Percentiles rank a stretch among this genome's conserved stretches.
Conservation (phyloP, 495 filamentous ascomycete species). For the Lophium mytilinum region DNA sequence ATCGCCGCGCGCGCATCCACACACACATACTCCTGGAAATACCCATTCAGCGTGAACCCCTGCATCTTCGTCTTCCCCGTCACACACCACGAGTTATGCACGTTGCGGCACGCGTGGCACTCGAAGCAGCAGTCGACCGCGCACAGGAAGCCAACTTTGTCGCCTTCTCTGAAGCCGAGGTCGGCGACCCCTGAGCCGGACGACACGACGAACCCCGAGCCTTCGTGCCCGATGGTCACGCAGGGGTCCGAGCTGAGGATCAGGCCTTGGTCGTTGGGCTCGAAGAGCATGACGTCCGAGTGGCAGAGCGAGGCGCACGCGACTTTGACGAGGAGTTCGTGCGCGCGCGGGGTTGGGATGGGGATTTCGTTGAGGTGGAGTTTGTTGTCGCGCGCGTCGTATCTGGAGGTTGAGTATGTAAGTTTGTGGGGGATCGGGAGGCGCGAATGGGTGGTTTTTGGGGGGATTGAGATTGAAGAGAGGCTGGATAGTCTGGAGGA, state of each 20-base stretch:
- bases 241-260: conserved; percentile 16
- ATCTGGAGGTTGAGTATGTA: conserved; percentile 1
- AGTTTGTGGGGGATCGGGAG: no score
- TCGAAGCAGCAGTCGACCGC: conserved; percentile 30
- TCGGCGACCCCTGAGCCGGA: conserved; percentile 14
- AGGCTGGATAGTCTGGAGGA: no score
- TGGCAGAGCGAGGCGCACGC: conserved; percentile 30
- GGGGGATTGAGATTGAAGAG: no score
- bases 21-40: conserved; percentile 28
- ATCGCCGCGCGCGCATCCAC: conserved; percentile 23
- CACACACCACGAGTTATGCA: conserved; percentile 20
- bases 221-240: conserved; percentile 29
- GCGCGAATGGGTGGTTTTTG: no score
- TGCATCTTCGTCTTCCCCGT: conserved; percentile 26
- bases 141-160: conserved; percentile 25
- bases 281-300: conserved; percentile 29
- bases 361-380: conserved; percentile 24
- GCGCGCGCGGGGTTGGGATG: conserved; percentile 19
- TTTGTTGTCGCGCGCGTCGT: conserved; percentile 21
- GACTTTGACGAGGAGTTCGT: conserved; percentile 29
- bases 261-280: conserved; percentile 27
- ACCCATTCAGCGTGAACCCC: conserved; percentile 27
- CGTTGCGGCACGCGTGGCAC: conserved; percentile 18
- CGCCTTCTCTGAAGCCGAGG: conserved; percentile 27
- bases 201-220: conserved; percentile 19